A percentile compares a stretch with the other conserved stretches of the same genome.
These are phyloP conservation scores for Leccinum griseonigrum DNA, from an alignment of 1,284 basidiomycete genomes.

Conservation along the genomic window DNA sequence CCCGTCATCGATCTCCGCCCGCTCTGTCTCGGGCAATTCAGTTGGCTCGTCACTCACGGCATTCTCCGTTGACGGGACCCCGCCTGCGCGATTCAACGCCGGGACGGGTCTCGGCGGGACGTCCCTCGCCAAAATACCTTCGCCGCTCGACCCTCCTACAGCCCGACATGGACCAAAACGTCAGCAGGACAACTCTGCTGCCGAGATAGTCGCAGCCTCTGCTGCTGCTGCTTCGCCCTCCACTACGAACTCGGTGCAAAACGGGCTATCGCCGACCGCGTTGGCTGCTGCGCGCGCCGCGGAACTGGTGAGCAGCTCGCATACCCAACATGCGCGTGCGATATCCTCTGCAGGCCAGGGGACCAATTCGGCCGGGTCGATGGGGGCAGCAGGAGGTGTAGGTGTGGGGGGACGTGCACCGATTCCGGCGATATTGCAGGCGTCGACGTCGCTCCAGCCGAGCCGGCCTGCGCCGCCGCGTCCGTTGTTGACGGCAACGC, in stretches of 20 bases:
- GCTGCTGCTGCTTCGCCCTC: background rate
- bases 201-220: constrained; percentile 26
- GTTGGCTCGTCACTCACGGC: constrained; percentile 24
- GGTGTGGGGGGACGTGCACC: constrained; percentile 23
- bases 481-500: constrained; percentile 47
- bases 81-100: constrained; percentile 77
- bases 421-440: constrained; percentile 32
- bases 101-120: constrained; percentile 81
- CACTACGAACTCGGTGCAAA: constrained; percentile 24
- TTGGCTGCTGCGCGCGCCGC: constrained; percentile 56
- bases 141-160: constrained; percentile 31
- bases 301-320: constrained; percentile 62
- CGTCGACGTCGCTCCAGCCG: constrained; percentile 35
- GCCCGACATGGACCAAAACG: constrained; percentile 42
- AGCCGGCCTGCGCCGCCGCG: constrained; percentile 57
- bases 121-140: constrained; percentile 44
- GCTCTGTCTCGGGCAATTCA: constrained; percentile 26
- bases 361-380: background rate
- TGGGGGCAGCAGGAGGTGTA: background rate
- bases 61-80: constrained; percentile 37
- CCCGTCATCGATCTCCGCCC: constrained; percentile 15
- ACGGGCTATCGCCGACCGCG: constrained; percentile 39
- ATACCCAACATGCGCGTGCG: constrained; percentile 44
- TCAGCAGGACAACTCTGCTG: constrained; percentile 62
- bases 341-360: constrained; percentile 31